A percentile compares a stretch with the other conserved stretches of the same genome.
Evolutionary conservation across 805 yeast genomes (phyloP).

Genomic region (Candida maesae): DNA sequence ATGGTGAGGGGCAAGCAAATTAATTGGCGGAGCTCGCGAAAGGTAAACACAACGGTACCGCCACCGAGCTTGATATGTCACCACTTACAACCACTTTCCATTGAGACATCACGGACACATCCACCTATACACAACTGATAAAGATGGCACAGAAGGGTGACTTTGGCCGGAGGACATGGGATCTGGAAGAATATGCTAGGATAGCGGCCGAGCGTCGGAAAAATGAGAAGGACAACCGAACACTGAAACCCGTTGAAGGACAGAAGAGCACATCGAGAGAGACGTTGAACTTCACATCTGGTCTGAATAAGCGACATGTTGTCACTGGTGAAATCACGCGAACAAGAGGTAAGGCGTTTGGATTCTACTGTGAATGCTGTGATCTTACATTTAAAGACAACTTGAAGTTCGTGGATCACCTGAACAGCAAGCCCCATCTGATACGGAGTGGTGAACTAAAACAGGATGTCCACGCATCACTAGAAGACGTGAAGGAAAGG

Average conservation of each 20-base stretch:
- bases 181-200: conserved; percentile 57
- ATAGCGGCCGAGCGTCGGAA: conserved; percentile 35
- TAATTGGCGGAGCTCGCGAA: no score
- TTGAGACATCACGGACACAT: no score
- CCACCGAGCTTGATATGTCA: no score
- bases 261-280: conserved; percentile 15
- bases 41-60: neutral
- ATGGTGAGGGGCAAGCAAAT: no score
- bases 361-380: conserved; percentile 82
- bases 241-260: conserved; percentile 12
- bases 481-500: conserved; percentile 44
- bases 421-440: conserved; percentile 70
- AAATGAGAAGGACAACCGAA: conserved; percentile 16
- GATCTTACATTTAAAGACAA: conserved; percentile 79
- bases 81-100: no score
- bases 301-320: conserved; percentile 33
- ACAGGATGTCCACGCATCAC: conserved; percentile 40
- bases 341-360: conserved; percentile 59
- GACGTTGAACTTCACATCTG: conserved; percentile 23
- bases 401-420: conserved; percentile 75
- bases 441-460: conserved; percentile 37
- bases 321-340: conserved; percentile 29
- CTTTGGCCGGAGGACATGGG: conserved; percentile 71
- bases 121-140: no score
- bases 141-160: conserved; percentile 11